Evolutionary conservation across 2,329 filamentous ascomycete species (phyloP).

Genomic region (Sporothrix inflata): DNA sequence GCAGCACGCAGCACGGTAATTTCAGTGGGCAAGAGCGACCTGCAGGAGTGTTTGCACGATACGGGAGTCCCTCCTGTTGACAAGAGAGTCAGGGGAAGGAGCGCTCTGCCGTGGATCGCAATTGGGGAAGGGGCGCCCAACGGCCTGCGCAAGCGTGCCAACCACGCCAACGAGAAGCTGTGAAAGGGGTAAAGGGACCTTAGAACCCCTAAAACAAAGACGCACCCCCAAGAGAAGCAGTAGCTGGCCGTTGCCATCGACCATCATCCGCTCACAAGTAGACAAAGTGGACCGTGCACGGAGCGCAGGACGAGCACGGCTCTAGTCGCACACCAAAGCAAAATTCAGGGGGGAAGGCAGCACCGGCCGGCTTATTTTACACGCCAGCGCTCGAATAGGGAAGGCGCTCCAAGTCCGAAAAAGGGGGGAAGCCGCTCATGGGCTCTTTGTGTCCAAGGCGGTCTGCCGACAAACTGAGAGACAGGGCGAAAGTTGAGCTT

Average conservation of each 20-base stretch:
- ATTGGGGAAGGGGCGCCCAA: conserved; percentile 28
- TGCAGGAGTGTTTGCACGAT: neutral
- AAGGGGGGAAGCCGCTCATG: conserved; percentile 27
- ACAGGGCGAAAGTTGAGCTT: neutral
- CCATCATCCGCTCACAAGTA: conserved; percentile 10
- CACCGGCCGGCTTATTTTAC: conserved; percentile 27
- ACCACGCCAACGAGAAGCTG: neutral
- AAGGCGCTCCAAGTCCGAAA: conserved; percentile 30
- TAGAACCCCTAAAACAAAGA: conserved; percentile 1
- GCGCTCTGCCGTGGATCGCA: conserved; percentile 26
- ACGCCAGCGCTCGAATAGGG: conserved; percentile 32
- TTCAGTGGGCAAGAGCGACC: conserved; percentile 25
- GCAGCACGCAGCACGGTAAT: conserved; percentile 23
- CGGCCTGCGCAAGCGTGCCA: neutral
- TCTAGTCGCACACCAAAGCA: conserved; percentile 19
- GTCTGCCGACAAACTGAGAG: neutral
- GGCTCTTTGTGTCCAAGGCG: neutral
- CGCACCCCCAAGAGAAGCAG: neutral
- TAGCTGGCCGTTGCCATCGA: neutral
- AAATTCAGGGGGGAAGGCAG: conserved; percentile 33
- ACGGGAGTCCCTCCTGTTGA: conserved; percentile 9
- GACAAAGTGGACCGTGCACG: conserved; percentile 30
- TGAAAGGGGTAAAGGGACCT: conserved; percentile 15
- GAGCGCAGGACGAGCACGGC: conserved; percentile 24
- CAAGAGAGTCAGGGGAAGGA: conserved; percentile 13